These are phyloP conservation scores for Suillus variegatus DNA, from an alignment of 768 basidiomycete genomes.

Conservation along the genomic window DNA sequence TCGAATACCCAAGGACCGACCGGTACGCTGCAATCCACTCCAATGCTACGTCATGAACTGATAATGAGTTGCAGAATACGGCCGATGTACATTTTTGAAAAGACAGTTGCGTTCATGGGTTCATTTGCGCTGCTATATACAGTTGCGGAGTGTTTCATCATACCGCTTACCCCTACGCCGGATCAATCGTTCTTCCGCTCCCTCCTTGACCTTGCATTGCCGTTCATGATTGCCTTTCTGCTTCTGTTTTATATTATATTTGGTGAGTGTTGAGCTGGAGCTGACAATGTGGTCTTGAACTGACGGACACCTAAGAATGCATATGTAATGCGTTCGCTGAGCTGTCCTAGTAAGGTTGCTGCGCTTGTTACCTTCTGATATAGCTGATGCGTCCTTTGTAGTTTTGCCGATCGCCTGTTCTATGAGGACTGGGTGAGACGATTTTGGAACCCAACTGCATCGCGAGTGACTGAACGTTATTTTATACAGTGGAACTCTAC, in stretches of 20 bases:
- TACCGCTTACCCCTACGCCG: constrained; percentile 72
- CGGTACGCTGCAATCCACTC: constrained; percentile 44
- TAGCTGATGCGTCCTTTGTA: constrained; percentile 27
- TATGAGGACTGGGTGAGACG: constrained; percentile 89
- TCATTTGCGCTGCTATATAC: constrained; percentile 93
- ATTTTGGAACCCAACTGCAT: neutral
- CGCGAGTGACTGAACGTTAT: constrained; percentile 1
- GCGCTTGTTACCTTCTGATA: neutral
- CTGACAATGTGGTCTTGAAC: constrained; percentile 1
- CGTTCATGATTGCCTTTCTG: constrained; percentile 92
- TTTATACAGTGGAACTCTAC: constrained; percentile 88
- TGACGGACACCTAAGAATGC: constrained; percentile 59
- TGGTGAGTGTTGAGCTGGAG: constrained; percentile 40
- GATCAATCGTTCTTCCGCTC: constrained; percentile 75
- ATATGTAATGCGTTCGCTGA: constrained; percentile 97
- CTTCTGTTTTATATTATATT: constrained; percentile 87
- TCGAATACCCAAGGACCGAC: constrained; percentile 93
- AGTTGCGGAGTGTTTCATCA: constrained; percentile 93
- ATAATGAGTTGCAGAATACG: constrained; percentile 32
- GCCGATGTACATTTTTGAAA: constrained; percentile 55
- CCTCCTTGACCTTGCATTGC: constrained; percentile 83
- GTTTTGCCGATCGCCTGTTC: constrained; percentile 96
- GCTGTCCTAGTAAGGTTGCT: constrained; percentile 70
- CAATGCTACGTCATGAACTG: constrained; percentile 3
- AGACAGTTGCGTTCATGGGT: constrained; percentile 86